phyloP scores from a whole-genome alignment of 2,329 filamentous ascomycete species.

The Graphium sp. region DNA sequence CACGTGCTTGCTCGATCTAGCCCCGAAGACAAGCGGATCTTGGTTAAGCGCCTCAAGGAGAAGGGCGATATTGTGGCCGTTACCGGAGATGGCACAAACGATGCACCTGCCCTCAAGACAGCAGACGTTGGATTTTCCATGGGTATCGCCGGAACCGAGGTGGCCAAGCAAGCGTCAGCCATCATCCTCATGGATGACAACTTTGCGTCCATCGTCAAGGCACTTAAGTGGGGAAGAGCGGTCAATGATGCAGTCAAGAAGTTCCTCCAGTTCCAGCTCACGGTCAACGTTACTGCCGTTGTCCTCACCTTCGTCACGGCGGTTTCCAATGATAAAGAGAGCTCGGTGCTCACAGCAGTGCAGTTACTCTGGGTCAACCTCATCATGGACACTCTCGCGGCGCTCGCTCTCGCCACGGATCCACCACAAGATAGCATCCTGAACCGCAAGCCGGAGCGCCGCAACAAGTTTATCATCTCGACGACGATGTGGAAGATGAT shows the following conservation, averaged over 20 bases:
- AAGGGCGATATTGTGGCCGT: conserved; percentile 65
- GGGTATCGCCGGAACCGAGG: conserved; percentile 70
- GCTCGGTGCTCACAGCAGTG: conserved; percentile 70
- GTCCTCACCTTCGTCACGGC: conserved; percentile 76
- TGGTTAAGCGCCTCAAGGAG: conserved; percentile 56
- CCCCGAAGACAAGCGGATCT: conserved; percentile 59
- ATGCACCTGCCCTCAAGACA: conserved; percentile 64
- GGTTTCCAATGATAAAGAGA: conserved; percentile 50
- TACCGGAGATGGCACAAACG: conserved; percentile 72
- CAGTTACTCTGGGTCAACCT: conserved; percentile 93
- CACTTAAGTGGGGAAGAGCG: conserved; percentile 63
- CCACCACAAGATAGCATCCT: conserved; percentile 71
- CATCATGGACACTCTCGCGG: conserved; percentile 94
- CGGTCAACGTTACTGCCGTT: conserved; percentile 85
- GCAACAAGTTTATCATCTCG: conserved; percentile 51
- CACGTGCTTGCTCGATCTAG: conserved; percentile 60
- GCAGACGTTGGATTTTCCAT: conserved; percentile 77
- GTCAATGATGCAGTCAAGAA: conserved; percentile 66
- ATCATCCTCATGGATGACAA: conserved; percentile 84
- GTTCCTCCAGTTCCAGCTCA: conserved; percentile 63
- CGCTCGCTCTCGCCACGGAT: conserved; percentile 75
- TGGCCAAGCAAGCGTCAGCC: conserved; percentile 70
- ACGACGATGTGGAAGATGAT: conserved; percentile 99
- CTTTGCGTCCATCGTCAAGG: conserved; percentile 74
- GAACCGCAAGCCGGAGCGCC: conserved; percentile 52